These are phyloP conservation scores for Chaetomium olivaceum DNA, from an alignment of 2,329 filamentous ascomycete genomes.

Conservation along the genomic window DNA sequence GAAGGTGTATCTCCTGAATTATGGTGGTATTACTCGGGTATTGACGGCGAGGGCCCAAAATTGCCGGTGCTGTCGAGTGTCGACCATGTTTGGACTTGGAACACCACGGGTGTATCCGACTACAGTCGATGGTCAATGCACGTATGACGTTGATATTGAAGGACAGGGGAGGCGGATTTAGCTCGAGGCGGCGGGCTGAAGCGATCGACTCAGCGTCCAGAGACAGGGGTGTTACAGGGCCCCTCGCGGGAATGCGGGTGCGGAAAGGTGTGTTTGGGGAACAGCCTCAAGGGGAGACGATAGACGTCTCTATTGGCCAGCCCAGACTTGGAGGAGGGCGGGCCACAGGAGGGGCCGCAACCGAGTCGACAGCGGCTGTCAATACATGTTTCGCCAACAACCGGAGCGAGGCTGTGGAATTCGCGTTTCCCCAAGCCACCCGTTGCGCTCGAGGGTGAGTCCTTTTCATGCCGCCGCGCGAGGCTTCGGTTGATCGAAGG, in stretches of 20 bases:
- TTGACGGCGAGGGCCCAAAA: not conserved
- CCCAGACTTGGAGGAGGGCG: slow-evolving; percentile 20
- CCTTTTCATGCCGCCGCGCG: not conserved
- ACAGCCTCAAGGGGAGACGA: slow-evolving; percentile 31
- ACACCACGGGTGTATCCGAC: not conserved
- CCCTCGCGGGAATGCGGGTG: slow-evolving; percentile 32
- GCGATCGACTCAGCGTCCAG: slow-evolving; percentile 32
- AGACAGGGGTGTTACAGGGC: slow-evolving; percentile 32
- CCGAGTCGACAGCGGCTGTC: not conserved
- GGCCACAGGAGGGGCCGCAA: slow-evolving; percentile 17
- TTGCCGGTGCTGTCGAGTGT: not conserved
- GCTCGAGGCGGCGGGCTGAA: slow-evolving; percentile 30
- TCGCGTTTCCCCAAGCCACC: not conserved
- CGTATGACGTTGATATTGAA: slow-evolving; percentile 15
- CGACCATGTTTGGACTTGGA: not conserved
- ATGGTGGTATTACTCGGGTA: not conserved
- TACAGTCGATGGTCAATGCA: not conserved
- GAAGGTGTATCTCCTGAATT: not conserved
- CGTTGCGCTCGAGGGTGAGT: not conserved
- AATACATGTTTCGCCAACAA: not conserved
- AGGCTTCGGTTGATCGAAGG: not conserved
- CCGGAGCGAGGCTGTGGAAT: not conserved
- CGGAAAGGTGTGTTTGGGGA: slow-evolving; percentile 29
- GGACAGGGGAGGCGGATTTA: slow-evolving; percentile 22
- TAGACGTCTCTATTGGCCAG: slow-evolving; percentile 30